Conservation (phyloP, 2,329 filamentous ascomycete genomes). For the Neofusicoccum sp. region DNA sequence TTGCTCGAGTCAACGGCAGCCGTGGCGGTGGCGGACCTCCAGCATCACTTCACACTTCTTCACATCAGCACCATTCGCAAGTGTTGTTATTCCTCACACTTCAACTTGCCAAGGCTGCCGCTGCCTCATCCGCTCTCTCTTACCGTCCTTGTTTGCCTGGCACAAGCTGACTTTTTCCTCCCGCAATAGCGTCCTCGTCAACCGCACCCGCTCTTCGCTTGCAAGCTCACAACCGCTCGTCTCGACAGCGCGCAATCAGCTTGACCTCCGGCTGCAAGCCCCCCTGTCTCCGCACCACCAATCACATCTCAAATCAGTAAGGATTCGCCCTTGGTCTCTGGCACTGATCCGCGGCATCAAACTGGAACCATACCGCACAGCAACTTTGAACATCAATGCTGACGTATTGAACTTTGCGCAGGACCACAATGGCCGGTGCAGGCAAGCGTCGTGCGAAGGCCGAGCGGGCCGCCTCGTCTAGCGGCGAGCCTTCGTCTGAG, state of each 20-base stretch:
- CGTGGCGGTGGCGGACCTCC: background rate
- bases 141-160: constrained; percentile 29
- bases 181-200: background rate
- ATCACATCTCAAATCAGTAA: background rate
- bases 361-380: background rate
- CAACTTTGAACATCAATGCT: background rate
- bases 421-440: constrained; percentile 40
- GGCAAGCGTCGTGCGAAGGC: constrained; percentile 37
- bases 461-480: constrained; percentile 34
- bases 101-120: background rate
- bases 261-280: background rate
- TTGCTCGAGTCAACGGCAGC: background rate
- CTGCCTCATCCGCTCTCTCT: background rate
- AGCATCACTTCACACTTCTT: background rate
- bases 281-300: background rate
- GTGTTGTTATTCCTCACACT: background rate
- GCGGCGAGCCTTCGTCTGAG: constrained; percentile 23
- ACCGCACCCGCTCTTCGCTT: background rate
- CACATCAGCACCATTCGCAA: background rate
- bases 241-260: background rate
- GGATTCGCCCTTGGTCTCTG: background rate
- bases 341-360: background rate
- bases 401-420: background rate
- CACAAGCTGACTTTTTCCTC: background rate
- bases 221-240: background rate